These are phyloP conservation scores for Naumovozyma baii DNA, from an alignment of 805 yeast species.

Conservation along the genomic window DNA sequence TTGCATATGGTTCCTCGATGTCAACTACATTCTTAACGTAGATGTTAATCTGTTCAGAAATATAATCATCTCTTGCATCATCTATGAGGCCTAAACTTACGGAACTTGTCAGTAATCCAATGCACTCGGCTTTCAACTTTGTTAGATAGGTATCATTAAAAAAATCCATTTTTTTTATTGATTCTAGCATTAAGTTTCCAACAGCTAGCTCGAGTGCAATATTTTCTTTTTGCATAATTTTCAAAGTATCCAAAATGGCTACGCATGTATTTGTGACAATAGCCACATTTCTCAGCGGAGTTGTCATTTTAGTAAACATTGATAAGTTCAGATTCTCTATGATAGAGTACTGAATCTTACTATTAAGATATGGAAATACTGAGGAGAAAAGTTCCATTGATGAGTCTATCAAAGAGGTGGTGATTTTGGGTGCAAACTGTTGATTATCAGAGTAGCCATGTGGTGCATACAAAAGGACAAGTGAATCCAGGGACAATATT, in stretches of 20 bases:
- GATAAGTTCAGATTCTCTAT: slow-evolving; percentile 65
- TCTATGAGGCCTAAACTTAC: slow-evolving; percentile 15
- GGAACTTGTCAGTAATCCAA: slow-evolving; percentile 42
- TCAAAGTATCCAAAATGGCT: slow-evolving; percentile 48
- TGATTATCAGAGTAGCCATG: slow-evolving; percentile 9
- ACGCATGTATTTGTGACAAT: slow-evolving; percentile 52
- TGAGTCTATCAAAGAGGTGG: slow-evolving; percentile 55
- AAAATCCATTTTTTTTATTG: slow-evolving; percentile 36
- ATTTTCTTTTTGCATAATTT: slow-evolving; percentile 15
- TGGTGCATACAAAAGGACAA: slow-evolving; percentile 24
- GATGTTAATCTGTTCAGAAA: slow-evolving; percentile 38
- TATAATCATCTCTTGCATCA: slow-evolving; percentile 7
- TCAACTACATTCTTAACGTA: slow-evolving; percentile 57
- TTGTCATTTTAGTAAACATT: slow-evolving; percentile 34
- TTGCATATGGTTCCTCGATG: slow-evolving; percentile 50
- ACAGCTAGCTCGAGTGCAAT: slow-evolving; percentile 31
- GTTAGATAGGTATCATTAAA: slow-evolving; percentile 36
- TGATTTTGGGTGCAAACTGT: slow-evolving; percentile 32
- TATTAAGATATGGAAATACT: slow-evolving; percentile 60
- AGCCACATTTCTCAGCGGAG: slow-evolving; percentile 35
- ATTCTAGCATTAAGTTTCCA: slow-evolving; percentile 40
- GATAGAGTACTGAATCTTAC: slow-evolving; percentile 79
- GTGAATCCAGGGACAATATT: slow-evolving; percentile 36
- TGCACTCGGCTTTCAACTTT: slow-evolving; percentile 43
- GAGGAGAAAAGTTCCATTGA: slow-evolving; percentile 69